Evolutionary conservation across 139 green algal genomes (phyloP).

Genomic region (Eudorina sp.): DNA sequence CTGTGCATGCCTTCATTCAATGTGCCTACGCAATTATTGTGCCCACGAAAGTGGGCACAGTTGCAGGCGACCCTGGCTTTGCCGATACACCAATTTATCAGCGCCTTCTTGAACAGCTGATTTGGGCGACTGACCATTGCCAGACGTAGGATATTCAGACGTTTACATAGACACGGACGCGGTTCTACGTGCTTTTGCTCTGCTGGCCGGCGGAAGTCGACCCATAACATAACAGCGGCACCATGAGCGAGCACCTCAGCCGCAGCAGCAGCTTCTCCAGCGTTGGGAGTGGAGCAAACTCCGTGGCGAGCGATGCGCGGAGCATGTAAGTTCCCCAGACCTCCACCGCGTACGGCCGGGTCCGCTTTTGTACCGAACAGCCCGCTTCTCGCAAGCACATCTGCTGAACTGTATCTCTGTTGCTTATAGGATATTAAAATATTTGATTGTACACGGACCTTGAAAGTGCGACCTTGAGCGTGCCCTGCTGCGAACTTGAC

Average conservation of each 20-base stretch:
- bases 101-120: background rate
- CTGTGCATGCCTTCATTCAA: too few relatives aligned
- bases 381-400: background rate
- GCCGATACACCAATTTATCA: background rate
- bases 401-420: too few relatives aligned
- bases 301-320: conserved; percentile 26
- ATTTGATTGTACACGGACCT: too few relatives aligned
- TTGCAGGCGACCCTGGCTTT: background rate
- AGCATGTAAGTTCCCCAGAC: conserved; percentile 40
- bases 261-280: conserved; percentile 43
- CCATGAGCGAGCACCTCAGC: conserved; percentile 41
- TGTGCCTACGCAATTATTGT: too few relatives aligned
- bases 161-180: background rate
- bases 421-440: too few relatives aligned
- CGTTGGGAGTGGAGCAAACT: conserved; percentile 40
- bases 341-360: too few relatives aligned
- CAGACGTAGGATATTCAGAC: background rate
- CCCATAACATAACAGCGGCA: conserved; percentile 3
- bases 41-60: background rate
- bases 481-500: background rate
- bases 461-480: too few relatives aligned
- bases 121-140: background rate
- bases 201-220: conserved; percentile 28
- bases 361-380: background rate
- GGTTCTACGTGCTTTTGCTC: background rate